Percentiles rank a stretch among this genome's conserved stretches.
These are phyloP conservation scores for Phellinidium pouzarii DNA, from an alignment of 1,284 basidiomycete genomes.

Conservation along the genomic window DNA sequence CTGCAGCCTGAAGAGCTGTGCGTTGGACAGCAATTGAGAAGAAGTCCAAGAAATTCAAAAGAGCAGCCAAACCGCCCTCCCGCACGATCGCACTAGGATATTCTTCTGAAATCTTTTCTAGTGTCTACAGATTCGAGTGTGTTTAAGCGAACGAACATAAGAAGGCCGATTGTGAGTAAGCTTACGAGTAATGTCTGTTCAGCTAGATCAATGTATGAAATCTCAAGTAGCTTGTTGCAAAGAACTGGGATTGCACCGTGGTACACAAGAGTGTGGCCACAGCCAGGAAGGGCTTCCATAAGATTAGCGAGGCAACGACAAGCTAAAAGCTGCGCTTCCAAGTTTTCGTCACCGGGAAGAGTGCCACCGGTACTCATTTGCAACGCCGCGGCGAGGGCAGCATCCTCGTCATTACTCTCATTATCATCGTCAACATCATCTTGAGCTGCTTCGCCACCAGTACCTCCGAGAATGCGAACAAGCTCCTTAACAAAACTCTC, in stretches of 20 bases:
- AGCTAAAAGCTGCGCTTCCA: slow-evolving; percentile 88
- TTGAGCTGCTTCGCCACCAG: slow-evolving; percentile 43
- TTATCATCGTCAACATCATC: slow-evolving; percentile 54
- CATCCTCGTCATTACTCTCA: slow-evolving; percentile 68
- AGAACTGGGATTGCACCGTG: slow-evolving; percentile 92
- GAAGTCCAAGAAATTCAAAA: slow-evolving; percentile 93
- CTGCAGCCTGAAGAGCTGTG: slow-evolving; percentile 91
- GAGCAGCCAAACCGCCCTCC: slow-evolving; percentile 85
- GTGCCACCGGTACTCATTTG: slow-evolving; percentile 63
- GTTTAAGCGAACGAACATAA: slow-evolving; percentile 22
- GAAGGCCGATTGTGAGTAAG: slow-evolving; percentile 24
- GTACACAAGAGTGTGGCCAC: slow-evolving; percentile 90
- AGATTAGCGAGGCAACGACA: slow-evolving; percentile 93
- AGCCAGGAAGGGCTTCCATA: slow-evolving; percentile 93
- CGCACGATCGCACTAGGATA: slow-evolving; percentile 91
- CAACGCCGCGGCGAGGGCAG: slow-evolving; percentile 76
- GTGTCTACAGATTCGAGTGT: slow-evolving; percentile 52
- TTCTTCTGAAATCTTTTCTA: slow-evolving; percentile 96
- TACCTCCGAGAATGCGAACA: slow-evolving; percentile 86
- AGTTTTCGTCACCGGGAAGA: slow-evolving; percentile 76
- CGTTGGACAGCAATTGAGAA: slow-evolving; percentile 95
- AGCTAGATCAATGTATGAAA: slow-evolving; percentile 93
- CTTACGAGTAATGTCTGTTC: slow-evolving; percentile 94
- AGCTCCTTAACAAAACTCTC: slow-evolving; percentile 91
- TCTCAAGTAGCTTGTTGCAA: slow-evolving; percentile 92